A percentile compares a stretch with the other conserved stretches of the same genome.
These are phyloP conservation scores for Saturnispora silvae DNA, from an alignment of 805 yeast species.

Conservation along the genomic window DNA sequence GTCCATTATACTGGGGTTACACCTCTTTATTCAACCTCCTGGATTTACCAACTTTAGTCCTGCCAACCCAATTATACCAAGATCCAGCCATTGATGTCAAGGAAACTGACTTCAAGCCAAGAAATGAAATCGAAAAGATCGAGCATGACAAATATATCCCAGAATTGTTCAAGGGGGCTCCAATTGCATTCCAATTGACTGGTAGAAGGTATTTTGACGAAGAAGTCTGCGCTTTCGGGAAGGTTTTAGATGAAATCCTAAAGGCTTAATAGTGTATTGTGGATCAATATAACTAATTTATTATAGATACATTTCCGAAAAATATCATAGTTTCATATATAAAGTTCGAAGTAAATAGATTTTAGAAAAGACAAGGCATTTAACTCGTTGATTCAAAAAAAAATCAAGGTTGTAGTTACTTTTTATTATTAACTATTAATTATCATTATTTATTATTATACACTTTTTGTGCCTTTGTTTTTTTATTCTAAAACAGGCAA, in stretches of 20 bases:
- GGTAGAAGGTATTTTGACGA: constrained; percentile 49
- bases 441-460: too few species aligned
- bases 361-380: too few species aligned
- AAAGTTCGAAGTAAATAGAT: too few species aligned
- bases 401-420: too few species aligned
- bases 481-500: constrained; percentile 60
- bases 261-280: constrained; percentile 11
- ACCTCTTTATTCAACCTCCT: constrained; percentile 63
- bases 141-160: constrained; percentile 40
- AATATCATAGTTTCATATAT: too few species aligned
- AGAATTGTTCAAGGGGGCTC: constrained; percentile 39
- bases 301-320: too few species aligned
- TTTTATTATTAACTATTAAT: not conserved
- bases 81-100: constrained; percentile 41
- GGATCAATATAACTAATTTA: too few species aligned
- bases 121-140: constrained; percentile 38
- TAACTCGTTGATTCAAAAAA: too few species aligned
- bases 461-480: too few species aligned
- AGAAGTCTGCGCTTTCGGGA: constrained; percentile 36
- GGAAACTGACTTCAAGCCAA: constrained; percentile 31
- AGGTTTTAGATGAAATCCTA: constrained; percentile 21
- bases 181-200: constrained; percentile 42
- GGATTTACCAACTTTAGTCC: constrained; percentile 57
- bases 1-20: constrained; percentile 69
- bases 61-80: constrained; percentile 53